Evolutionary conservation across 176 grass and related monocot species (phyloP).

Genomic region (Dendrocalamus sinicus): DNA sequence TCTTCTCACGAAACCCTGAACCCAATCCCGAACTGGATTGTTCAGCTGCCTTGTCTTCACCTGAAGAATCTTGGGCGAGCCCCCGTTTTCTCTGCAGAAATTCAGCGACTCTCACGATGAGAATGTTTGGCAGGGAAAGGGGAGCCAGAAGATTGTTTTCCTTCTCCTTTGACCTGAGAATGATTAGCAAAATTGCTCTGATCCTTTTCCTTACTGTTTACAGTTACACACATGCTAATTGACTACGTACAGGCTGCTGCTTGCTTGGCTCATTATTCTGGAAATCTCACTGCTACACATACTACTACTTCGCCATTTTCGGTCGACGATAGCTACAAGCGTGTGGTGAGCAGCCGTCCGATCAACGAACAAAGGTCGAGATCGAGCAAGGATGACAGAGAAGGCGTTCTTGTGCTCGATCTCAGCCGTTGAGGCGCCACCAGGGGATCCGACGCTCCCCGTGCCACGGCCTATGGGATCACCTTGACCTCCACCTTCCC

Average conservation of each 20-base stretch:
- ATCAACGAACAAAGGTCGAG: not conserved
- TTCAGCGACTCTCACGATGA: not conserved
- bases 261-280: too few species aligned
- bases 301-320: too few species aligned
- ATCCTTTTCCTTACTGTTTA: not conserved
- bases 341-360: too few species aligned
- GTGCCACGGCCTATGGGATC: constrained; percentile 12
- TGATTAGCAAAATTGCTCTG: not conserved
- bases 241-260: not conserved
- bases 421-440: not conserved
- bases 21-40: constrained; percentile 2
- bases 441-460: not conserved
- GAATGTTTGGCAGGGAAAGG: constrained; percentile 4
- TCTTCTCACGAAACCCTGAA: not conserved
- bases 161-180: not conserved
- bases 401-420: not conserved
- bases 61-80: not conserved
- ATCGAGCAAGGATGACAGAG: not conserved
- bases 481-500: constrained; percentile 49
- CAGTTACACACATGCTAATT: not conserved
- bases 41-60: not conserved
- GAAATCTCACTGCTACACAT: too few species aligned
- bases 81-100: not conserved
- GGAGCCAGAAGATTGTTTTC: too few species aligned
- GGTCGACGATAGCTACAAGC: too few species aligned